Percentiles rank a stretch among this genome's conserved stretches.
These are phyloP conservation scores for Aspergillus quadricinctus DNA, from an alignment of 2,329 filamentous ascomycete genomes.

Conservation along the genomic window DNA sequence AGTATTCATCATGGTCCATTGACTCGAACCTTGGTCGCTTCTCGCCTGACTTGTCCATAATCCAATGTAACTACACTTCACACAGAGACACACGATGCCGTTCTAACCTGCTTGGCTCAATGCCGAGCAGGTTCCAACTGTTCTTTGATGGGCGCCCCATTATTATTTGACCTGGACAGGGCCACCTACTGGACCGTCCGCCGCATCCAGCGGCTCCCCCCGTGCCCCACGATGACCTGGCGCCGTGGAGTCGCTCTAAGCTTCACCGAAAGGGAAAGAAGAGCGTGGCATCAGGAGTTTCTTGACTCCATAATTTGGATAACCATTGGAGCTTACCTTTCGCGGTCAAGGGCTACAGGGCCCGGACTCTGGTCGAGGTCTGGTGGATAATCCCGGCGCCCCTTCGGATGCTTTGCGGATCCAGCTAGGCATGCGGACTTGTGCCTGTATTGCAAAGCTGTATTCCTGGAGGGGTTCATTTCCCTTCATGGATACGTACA, in stretches of 20 bases:
- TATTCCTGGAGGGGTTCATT: slow-evolving; percentile 8
- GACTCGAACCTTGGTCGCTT: not conserved
- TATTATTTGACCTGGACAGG: slow-evolving; percentile 11
- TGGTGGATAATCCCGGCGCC: slow-evolving; percentile 8
- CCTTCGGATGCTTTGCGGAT: slow-evolving; percentile 6
- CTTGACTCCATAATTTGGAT: not conserved
- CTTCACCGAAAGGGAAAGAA: slow-evolving; percentile 16
- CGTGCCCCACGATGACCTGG: slow-evolving; percentile 25
- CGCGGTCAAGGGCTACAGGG: slow-evolving; percentile 10
- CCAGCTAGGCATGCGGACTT: slow-evolving; percentile 10
- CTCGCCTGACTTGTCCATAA: not conserved
- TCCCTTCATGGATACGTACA: slow-evolving; percentile 7
- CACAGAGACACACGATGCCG: slow-evolving; percentile 7
- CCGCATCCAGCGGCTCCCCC: slow-evolving; percentile 12
- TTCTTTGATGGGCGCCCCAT: slow-evolving; percentile 17
- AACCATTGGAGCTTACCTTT: slow-evolving; percentile 1
- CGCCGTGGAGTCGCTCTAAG: slow-evolving; percentile 9
- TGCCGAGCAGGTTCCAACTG: slow-evolving; percentile 9
- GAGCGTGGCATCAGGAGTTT: slow-evolving; percentile 13
- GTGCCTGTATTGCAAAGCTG: slow-evolving; percentile 15
- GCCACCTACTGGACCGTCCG: slow-evolving; percentile 18
- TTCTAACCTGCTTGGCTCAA: slow-evolving; percentile 12
- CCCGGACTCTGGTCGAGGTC: slow-evolving; percentile 5
- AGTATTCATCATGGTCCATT: not conserved
- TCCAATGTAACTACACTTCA: not conserved